phyloP scores from a whole-genome alignment of 805 yeast species.

The Lachancea kluyveri region DNA sequence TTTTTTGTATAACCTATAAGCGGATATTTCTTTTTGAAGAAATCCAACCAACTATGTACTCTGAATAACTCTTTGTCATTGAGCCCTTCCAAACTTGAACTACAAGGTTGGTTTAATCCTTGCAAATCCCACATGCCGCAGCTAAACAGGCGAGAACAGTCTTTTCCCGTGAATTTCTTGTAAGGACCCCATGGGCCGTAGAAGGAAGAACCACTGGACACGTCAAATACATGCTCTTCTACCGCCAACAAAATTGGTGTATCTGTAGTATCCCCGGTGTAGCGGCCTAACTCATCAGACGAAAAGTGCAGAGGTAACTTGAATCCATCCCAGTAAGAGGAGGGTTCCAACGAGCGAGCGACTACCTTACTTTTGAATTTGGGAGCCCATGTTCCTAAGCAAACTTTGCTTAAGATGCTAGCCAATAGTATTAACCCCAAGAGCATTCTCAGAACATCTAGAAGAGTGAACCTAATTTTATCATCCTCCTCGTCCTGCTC shows the following conservation, averaged over 20 bases:
- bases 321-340: conserved; percentile 13
- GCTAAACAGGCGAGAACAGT: conserved; percentile 19
- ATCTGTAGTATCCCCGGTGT: conserved; percentile 2
- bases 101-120: conserved; percentile 13
- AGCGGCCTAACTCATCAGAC: conserved; percentile 6
- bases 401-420: conserved; percentile 7
- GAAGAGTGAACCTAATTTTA: conserved; percentile 9
- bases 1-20: conserved; percentile 15
- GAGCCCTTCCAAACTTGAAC: conserved; percentile 9
- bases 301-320: conserved; percentile 6
- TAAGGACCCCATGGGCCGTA: conserved; percentile 25
- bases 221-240: conserved; percentile 22
- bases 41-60: conserved; percentile 17
- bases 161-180: conserved; percentile 19
- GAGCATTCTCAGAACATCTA: conserved; percentile 16
- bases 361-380: neutral
- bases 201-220: conserved; percentile 14
- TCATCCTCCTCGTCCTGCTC: conserved; percentile 6
- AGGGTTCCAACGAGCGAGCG: neutral
- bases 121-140: conserved; percentile 17
- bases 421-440: conserved; percentile 11
- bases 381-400: conserved; percentile 7
- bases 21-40: conserved; percentile 19
- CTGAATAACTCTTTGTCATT: conserved; percentile 10
- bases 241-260: conserved; percentile 16